Percentiles rank a stretch among this genome's conserved stretches.
These are phyloP conservation scores for Cantharellus anzutake DNA, from an alignment of 768 basidiomycete genomes.

Conservation along the genomic window DNA sequence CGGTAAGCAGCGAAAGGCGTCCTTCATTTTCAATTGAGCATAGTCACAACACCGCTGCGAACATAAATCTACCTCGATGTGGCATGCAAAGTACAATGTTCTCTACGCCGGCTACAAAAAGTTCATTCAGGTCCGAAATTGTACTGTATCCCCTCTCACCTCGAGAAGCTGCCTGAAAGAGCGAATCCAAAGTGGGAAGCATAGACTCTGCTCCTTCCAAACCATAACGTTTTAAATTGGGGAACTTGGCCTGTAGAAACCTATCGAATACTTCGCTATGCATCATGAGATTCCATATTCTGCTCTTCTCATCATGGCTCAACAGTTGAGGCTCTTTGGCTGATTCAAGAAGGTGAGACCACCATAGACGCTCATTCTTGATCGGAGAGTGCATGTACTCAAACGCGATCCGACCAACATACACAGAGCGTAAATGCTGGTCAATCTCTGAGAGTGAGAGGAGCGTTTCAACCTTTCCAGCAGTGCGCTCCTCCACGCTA, in stretches of 20 bases:
- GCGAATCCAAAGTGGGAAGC: conserved; percentile 65
- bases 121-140: background rate
- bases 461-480: conserved; percentile 19
- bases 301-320: conserved; percentile 23
- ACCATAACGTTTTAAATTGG: conserved; percentile 34
- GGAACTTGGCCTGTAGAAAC: conserved; percentile 76
- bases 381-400: conserved; percentile 84
- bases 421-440: conserved; percentile 46
- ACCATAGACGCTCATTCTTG: conserved; percentile 78
- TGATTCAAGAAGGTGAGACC: conserved; percentile 68
- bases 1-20: conserved; percentile 68
- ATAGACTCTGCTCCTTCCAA: conserved; percentile 89
- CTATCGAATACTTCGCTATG: conserved; percentile 67
- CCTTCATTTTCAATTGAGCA: conserved; percentile 14
- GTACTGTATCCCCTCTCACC: conserved; percentile 18
- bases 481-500: conserved; percentile 14
- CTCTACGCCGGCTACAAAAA: conserved; percentile 34
- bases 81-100: conserved; percentile 73
- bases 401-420: conserved; percentile 74
- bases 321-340: conserved; percentile 11
- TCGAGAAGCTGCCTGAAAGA: conserved; percentile 48
- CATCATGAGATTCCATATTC: conserved; percentile 49
- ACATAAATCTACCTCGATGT: conserved; percentile 4
- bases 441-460: conserved; percentile 60
- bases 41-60: background rate